Base-by-base conservation (phyloP, 177 flowering plant species). In the Vitis hybrid region DNA sequence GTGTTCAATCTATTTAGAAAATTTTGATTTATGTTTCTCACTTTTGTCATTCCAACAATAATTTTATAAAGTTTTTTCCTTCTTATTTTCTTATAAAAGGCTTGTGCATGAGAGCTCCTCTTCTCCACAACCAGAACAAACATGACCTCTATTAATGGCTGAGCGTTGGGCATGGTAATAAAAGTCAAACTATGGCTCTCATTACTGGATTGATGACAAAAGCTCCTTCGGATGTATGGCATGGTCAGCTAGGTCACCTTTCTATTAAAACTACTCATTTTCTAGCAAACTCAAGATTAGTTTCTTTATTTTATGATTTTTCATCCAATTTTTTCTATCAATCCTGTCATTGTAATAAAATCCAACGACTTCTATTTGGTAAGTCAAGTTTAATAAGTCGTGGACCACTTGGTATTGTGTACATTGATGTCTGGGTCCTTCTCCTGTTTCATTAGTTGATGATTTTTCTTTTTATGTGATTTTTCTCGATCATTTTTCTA, bases 71-170 rank as follows among this genome's bases (percentile, higher is more conserved):
- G 61, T 70, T 75, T 49, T 70, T 60, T 55, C 70, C 58, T 3
- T 4, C 18, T 39, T 12, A 52, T 60, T 75, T 75, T 66, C 12
- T 58, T n/a, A 58, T 75, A 15, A 75, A 75, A 70, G 77, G 66
- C 55, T 39, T 55, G 5, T 1, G 0, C 33, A 70, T 53, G 2
- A 26, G 62, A 57, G 62, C 56, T 14, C 10, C 18, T 12, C 31
- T 70, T 2, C 6, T 29, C 1, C 70, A 22, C 26, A 22, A 22
- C 26, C 3, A 22, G 26, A 22, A 22, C 26, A 22, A 22, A 0
- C 26, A 22, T 22, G 56, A 53, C 15, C 6, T 53, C 2, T 53
- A 53, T 13, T 15, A 10, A 16, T 0, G 19, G 56, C 56, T 22
- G 0, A 22, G 26, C 0, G 26, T 22, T 22, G 26, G 13, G 10